Evolutionary conservation across 805 yeast species (phyloP).

Genomic region (Cyberlindnera bimundalis): DNA sequence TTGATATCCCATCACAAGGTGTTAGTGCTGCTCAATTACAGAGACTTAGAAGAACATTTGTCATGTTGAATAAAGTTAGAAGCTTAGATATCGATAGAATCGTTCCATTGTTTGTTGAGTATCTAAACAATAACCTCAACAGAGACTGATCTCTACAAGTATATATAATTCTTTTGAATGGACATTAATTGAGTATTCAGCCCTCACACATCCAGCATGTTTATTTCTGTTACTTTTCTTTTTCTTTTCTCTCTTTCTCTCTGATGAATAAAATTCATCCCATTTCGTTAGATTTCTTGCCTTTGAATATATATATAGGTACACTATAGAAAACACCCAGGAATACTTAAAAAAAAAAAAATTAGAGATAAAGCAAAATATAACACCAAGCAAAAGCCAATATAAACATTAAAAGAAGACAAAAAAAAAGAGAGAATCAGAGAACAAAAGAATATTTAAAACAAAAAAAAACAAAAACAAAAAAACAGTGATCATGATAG

Average conservation of each 20-base stretch:
- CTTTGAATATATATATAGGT: constrained; percentile 1
- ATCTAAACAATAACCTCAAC: constrained; percentile 53
- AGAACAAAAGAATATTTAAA: not conserved
- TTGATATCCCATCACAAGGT: constrained; percentile 59
- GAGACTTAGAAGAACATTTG: constrained; percentile 77
- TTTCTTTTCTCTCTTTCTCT: not conserved
- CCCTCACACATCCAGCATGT: too few relatives aligned
- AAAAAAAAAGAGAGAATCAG: too few relatives aligned
- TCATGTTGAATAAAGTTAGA: constrained; percentile 77
- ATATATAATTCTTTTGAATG: too few relatives aligned
- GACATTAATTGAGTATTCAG: too few relatives aligned
- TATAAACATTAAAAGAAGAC: too few relatives aligned
- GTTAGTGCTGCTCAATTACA: constrained; percentile 77
- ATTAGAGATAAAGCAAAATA: not conserved
- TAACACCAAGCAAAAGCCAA: too few relatives aligned
- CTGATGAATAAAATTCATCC: constrained; percentile 6
- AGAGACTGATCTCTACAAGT: constrained; percentile 19
- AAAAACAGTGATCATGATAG: not conserved
- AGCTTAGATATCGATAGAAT: constrained; percentile 69
- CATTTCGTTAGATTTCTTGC: not conserved
- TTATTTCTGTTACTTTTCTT: too few relatives aligned
- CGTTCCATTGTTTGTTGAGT: constrained; percentile 71
- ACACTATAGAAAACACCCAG: not conserved
- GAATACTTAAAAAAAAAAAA: not conserved
- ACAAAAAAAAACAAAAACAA: not conserved